These are phyloP conservation scores for Boletus subcaerulescens DNA, from an alignment of 768 basidiomycete species.

Conservation along the genomic window DNA sequence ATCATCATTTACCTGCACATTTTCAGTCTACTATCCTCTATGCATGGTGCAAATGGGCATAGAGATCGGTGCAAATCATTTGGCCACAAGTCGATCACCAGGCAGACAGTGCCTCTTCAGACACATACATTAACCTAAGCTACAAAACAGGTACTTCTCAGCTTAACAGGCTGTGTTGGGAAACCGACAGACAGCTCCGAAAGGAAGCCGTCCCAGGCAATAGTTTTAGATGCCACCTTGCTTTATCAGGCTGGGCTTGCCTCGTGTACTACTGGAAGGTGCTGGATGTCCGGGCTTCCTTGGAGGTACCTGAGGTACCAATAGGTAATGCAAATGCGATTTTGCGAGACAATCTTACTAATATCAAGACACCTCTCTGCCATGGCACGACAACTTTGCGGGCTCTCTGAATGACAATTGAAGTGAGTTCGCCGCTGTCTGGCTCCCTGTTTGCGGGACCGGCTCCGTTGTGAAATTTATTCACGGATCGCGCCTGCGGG, in stretches of 20 bases:
- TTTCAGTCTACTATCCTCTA: background rate
- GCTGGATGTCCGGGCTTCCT: constrained; percentile 8
- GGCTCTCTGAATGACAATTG: constrained; percentile 22
- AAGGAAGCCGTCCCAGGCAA: constrained; percentile 11
- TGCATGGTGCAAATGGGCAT: background rate
- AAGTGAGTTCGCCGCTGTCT: constrained; percentile 14
- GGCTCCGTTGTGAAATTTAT: constrained; percentile 10
- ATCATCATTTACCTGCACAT: background rate
- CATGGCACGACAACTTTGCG: constrained; percentile 15
- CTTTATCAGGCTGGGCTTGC: constrained; percentile 11
- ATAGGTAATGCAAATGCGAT: constrained; percentile 6
- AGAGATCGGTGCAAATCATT: constrained; percentile 5
- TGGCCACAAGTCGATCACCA: constrained; percentile 3
- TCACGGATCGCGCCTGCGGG: constrained; percentile 9
- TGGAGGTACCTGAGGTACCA: constrained; percentile 24
- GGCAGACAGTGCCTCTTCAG: background rate
- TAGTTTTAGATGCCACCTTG: background rate
- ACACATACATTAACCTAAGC: constrained; percentile 3
- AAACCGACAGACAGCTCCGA: background rate
- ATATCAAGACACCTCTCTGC: constrained; percentile 23
- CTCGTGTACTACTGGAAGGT: constrained; percentile 17
- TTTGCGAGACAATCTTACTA: constrained; percentile 8
- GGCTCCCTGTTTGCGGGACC: constrained; percentile 1
- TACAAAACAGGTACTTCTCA: constrained; percentile 3
- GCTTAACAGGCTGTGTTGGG: constrained; percentile 1